A percentile compares a stretch with the other conserved stretches of the same genome.
phyloP scores from a whole-genome alignment of 768 basidiomycete genomes.

The Suillus subalutaceus region DNA sequence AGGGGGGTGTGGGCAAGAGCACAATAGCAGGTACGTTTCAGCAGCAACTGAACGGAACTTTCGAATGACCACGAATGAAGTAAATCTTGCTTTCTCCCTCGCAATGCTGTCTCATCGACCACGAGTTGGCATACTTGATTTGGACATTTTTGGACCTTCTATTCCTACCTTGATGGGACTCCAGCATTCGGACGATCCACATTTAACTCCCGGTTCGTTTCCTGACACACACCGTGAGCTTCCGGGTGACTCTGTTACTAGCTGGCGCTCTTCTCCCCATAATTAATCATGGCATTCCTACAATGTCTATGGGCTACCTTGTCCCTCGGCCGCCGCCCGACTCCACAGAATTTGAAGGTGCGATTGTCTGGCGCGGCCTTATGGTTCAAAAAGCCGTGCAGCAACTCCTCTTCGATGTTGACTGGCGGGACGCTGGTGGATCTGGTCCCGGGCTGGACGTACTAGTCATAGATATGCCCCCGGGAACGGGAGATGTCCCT shows the following conservation, averaged over 20 bases:
- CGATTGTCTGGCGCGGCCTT: conserved; percentile 93
- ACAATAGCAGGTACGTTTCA: conserved; percentile 76
- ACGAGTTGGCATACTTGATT: conserved; percentile 86
- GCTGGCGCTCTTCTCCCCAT: conserved; percentile 82
- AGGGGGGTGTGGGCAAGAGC: conserved; percentile 96
- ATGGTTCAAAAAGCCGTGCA: conserved; percentile 99
- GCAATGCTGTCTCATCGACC: conserved; percentile 49
- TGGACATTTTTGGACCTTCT: conserved; percentile 96
- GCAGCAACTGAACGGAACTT: background rate
- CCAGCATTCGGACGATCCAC: conserved; percentile 74
- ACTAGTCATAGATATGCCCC: conserved; percentile 94
- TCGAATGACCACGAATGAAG: conserved; percentile 10
- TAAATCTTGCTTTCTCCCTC: conserved; percentile 40
- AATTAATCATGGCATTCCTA: conserved; percentile 84
- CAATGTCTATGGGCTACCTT: conserved; percentile 98
- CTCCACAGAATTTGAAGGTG: conserved; percentile 63
- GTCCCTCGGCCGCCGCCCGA: conserved; percentile 58
- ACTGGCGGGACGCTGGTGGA: conserved; percentile 60
- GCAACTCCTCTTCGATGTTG: conserved; percentile 93
- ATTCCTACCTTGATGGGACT: conserved; percentile 93
- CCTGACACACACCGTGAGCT: background rate
- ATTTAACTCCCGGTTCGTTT: conserved; percentile 65
- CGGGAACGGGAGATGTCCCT: conserved; percentile 95
- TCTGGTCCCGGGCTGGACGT: conserved; percentile 66
- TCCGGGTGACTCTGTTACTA: conserved; percentile 30